A percentile compares a stretch with the other conserved stretches of the same genome.
phyloP scores from a whole-genome alignment of 75 land plant genomes.

The Pinus tabuliformis region DNA sequence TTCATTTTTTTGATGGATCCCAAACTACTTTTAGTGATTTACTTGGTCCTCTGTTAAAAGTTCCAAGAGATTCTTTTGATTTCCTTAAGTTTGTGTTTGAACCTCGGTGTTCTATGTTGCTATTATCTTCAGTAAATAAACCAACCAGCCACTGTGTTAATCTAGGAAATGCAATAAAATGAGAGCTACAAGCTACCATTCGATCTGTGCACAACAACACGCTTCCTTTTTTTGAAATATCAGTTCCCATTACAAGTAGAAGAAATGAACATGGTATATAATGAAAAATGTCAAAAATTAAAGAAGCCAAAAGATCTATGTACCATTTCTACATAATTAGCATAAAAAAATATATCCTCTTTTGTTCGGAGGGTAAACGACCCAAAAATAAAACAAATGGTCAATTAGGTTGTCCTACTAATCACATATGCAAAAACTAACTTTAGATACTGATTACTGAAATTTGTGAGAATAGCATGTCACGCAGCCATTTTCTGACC shows the following conservation, averaged over 20 bases:
- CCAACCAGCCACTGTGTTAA: conserved; percentile 3
- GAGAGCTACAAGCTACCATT: conserved; percentile 15
- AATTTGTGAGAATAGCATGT: conserved; percentile 29
- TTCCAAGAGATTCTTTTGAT: not conserved
- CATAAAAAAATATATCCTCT: not conserved
- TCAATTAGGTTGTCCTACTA: conserved; percentile 6
- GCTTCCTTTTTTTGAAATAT: conserved; percentile 5
- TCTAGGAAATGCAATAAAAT: not conserved
- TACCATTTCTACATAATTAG: not conserved
- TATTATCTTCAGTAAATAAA: conserved; percentile 5
- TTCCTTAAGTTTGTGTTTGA: not conserved
- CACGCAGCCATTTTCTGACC: conserved; percentile 18
- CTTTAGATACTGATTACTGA: conserved; percentile 30
- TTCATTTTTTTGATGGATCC: not conserved
- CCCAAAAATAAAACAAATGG: not conserved
- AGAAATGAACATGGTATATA: not conserved
- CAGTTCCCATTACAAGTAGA: conserved; percentile 24
- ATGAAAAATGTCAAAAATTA: not conserved
- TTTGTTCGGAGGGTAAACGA: not conserved
- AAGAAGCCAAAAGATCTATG: not conserved
- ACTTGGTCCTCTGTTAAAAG: not conserved
- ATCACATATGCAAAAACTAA: not conserved
- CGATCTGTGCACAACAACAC: conserved; percentile 30
- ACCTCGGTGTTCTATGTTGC: not conserved
- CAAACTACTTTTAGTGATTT: not conserved